Conservation (phyloP, 2,329 filamentous ascomycete species). For the Hypoxylon sp. region DNA sequence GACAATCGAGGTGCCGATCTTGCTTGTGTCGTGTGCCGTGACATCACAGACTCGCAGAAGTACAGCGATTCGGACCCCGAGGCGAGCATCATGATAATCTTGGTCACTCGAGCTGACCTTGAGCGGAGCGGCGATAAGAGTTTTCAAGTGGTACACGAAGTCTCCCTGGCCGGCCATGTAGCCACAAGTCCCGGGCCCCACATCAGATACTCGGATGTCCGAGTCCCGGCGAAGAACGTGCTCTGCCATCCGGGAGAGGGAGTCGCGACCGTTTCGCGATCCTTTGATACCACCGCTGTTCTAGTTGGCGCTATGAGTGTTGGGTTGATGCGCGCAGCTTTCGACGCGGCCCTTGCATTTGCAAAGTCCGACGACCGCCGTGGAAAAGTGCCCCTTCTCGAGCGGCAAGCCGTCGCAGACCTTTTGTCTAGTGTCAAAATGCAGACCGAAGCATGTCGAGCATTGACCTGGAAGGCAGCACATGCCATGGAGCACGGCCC, state of each 20-base stretch:
- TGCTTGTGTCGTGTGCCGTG: constrained; percentile 66
- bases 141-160: constrained; percentile 63
- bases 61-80: constrained; percentile 44
- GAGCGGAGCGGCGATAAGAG: constrained; percentile 59
- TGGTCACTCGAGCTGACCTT: constrained; percentile 65
- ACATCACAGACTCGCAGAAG: constrained; percentile 46
- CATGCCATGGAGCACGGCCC: constrained; percentile 60
- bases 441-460: constrained; percentile 64
- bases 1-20: constrained; percentile 67
- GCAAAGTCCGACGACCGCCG: constrained; percentile 63
- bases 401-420: constrained; percentile 66
- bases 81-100: constrained; percentile 61
- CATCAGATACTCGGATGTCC: constrained; percentile 62
- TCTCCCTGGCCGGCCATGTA: constrained; percentile 62
- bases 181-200: constrained; percentile 64
- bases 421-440: constrained; percentile 67
- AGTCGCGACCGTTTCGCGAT: constrained; percentile 58
- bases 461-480: constrained; percentile 67
- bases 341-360: constrained; percentile 66
- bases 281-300: constrained; percentile 62
- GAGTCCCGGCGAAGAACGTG: constrained; percentile 63
- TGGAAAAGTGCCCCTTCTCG: constrained; percentile 61
- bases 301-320: constrained; percentile 69
- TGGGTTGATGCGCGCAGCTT: constrained; percentile 67
- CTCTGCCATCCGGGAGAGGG: constrained; percentile 62